These are phyloP conservation scores for Rhamnella rubrinervis DNA, from an alignment of 331 rosid species.

Conservation along the genomic window DNA sequence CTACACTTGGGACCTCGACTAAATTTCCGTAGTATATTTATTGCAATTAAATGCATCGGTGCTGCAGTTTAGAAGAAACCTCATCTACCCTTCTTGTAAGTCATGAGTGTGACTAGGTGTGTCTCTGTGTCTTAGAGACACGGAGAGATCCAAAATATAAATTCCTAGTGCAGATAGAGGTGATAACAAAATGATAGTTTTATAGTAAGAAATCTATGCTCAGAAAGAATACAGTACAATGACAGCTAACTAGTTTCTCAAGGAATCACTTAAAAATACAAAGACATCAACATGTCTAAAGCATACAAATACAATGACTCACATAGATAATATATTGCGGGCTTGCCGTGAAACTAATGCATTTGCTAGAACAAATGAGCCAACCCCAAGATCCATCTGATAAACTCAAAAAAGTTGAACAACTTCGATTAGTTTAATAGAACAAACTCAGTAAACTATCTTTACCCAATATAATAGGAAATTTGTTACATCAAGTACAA, in stretches of 20 bases:
- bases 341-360: conserved; percentile 85
- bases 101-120: neutral
- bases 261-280: neutral
- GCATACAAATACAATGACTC: conserved; percentile 37
- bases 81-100: neutral
- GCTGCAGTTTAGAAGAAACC: neutral
- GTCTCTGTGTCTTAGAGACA: neutral
- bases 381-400: conserved; percentile 98
- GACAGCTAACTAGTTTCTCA: neutral
- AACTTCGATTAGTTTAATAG: conserved; percentile 8
- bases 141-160: neutral
- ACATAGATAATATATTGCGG: conserved; percentile 58
- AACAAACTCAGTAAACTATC: conserved; percentile 5
- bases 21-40: too few species aligned
- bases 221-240: neutral
- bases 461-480: conserved; percentile 11
- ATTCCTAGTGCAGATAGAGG: neutral
- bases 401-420: conserved; percentile 24
- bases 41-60: neutral
- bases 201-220: neutral
- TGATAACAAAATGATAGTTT: neutral
- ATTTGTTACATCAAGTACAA: neutral
- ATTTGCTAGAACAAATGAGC: conserved; percentile 81
- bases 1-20: too few species aligned
- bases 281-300: neutral